Base-by-base conservation (phyloP, 2,329 filamentous ascomycete genomes). In the Fusarium annulatum region DNA sequence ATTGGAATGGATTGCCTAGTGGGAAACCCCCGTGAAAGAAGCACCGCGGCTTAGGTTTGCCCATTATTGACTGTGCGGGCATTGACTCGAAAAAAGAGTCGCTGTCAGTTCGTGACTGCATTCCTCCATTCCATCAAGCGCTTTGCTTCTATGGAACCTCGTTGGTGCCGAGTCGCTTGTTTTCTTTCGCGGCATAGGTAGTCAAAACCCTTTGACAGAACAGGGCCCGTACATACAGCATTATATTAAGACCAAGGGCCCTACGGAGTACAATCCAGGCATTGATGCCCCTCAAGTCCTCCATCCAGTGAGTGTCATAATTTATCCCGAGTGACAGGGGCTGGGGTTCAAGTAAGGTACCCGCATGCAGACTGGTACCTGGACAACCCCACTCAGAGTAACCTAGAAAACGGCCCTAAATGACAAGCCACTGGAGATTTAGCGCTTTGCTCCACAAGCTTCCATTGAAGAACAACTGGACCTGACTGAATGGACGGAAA, bases 381-480 rank as follows among this genome's bases (percentile, higher is more conserved):
- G 64, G 49, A 49, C 56, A 33, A 58, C 61, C 26, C 71, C 71
- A 74, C 71, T 63, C 41, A n/a, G 61, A 36, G 56, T 62, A 69
- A 46, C 64, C 49, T 56, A 51, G 46, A 73, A 72, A 72, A 70
- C 67, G 71, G 63, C 60, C 68, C 61, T 72, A 64, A 69, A 63
- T 43, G 60, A 69, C 46, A 69, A 74, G 71, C 72, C 72, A 59
- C 64, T 58, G 72, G 61, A 69, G 51, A 64, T 63, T 75, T 74
- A 72, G 72, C 72, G 72, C 72, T 42, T 64, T 52, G 49, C 72
- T 65, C 72, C 72, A 75, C 72, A 75, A 64, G 48, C 64, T 75
- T 69, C 46, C 58, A 61, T 61, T 46, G 64, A 75, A 55, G 58
- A 72, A 67, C 53, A 52, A 26, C 49, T 65, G 48, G 63, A 68